Evolutionary conservation across 805 yeast genomes (phyloP).

Genomic region (Suhomyces sp.): DNA sequence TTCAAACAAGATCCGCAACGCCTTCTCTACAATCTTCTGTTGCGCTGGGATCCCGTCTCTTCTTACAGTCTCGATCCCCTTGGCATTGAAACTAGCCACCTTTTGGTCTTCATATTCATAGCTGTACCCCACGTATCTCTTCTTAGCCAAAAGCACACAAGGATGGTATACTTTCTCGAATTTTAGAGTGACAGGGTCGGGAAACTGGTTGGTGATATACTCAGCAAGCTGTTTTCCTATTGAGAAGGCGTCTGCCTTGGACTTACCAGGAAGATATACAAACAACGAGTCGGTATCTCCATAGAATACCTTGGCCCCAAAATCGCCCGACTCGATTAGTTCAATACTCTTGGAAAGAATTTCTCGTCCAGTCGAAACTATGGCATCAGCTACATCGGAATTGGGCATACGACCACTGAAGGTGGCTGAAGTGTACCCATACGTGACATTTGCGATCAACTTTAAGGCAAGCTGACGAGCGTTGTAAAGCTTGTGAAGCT

Average conservation of each 20-base stretch:
- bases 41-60: slow-evolving; percentile 95
- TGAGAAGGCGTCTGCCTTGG: slow-evolving; percentile 71
- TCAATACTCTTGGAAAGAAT: slow-evolving; percentile 69
- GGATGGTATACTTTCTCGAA: slow-evolving; percentile 94
- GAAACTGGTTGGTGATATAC: slow-evolving; percentile 61
- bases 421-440: slow-evolving; percentile 93
- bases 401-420: slow-evolving; percentile 98
- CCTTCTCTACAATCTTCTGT: slow-evolving; percentile 72
- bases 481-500: slow-evolving; percentile 56
- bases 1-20: slow-evolving; percentile 67
- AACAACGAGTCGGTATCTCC: slow-evolving; percentile 96
- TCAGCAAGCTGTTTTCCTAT: slow-evolving; percentile 71
- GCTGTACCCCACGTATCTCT: slow-evolving; percentile 85
- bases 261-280: slow-evolving; percentile 83
- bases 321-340: slow-evolving; percentile 58
- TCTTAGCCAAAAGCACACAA: slow-evolving; percentile 75
- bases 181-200: slow-evolving; percentile 78
- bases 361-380: slow-evolving; percentile 89
- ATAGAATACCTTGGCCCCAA: slow-evolving; percentile 92
- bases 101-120: slow-evolving; percentile 58
- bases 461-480: slow-evolving; percentile 85
- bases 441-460: slow-evolving; percentile 90
- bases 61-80: slow-evolving; percentile 92
- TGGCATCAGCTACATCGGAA: slow-evolving; percentile 90
- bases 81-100: slow-evolving; percentile 81